These are phyloP conservation scores for Penicillium daleae DNA, from an alignment of 495 filamentous ascomycete species.

Conservation along the genomic window DNA sequence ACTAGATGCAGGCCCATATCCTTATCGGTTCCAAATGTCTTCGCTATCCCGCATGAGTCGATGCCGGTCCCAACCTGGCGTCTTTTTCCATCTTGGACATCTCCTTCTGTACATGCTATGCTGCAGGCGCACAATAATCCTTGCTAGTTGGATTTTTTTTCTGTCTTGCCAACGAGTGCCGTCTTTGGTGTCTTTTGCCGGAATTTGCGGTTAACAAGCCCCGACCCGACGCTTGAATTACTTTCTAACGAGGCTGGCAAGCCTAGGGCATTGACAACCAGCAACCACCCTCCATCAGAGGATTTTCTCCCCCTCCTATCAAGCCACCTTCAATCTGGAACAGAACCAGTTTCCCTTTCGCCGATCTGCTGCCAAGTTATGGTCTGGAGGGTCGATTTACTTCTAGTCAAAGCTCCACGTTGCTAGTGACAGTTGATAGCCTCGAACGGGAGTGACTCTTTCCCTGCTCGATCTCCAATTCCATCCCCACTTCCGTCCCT, in stretches of 20 bases:
- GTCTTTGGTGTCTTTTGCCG: neutral
- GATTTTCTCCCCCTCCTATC: constrained; percentile 8
- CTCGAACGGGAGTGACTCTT: constrained; percentile 15
- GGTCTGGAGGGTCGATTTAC: constrained; percentile 18
- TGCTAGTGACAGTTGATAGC: constrained; percentile 22
- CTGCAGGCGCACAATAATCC: constrained; percentile 12
- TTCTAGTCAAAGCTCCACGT: constrained; percentile 20
- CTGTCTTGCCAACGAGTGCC: constrained; percentile 14
- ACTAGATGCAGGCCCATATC: constrained; percentile 10
- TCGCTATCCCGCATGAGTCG: constrained; percentile 1
- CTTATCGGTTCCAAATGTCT: constrained; percentile 15
- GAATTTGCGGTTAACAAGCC: neutral
- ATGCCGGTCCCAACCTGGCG: constrained; percentile 16
- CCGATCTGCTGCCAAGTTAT: constrained; percentile 17
- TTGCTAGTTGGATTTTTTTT: constrained; percentile 11
- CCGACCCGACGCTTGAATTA: neutral
- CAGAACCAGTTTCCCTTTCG: constrained; percentile 18
- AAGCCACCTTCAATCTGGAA: constrained; percentile 8
- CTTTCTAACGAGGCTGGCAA: constrained; percentile 16
- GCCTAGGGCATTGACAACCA: constrained; percentile 11
- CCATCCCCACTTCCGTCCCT: neutral
- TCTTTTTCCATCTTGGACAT: constrained; percentile 11
- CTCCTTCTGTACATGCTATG: constrained; percentile 23
- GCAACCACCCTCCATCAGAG: constrained; percentile 4
- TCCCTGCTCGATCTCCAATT: neutral